Percentiles rank a stretch among this genome's conserved stretches.
phyloP scores from a whole-genome alignment of 306 rosid genomes.

The Quercus engelmannii region DNA sequence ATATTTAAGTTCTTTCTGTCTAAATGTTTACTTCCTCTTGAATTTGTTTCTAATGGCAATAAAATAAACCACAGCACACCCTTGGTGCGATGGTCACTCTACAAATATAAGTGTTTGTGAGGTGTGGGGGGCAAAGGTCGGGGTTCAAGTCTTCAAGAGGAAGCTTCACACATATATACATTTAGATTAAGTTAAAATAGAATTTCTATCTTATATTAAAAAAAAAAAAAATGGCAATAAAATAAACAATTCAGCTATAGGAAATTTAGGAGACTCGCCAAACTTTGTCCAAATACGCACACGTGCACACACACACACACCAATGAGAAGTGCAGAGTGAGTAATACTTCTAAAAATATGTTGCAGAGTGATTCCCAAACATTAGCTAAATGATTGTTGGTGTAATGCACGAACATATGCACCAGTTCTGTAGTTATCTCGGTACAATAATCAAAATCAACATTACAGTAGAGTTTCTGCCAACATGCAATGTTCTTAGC shows the following conservation, averaged over 20 bases:
- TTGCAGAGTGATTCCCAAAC: neutral
- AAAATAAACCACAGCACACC: too few species aligned
- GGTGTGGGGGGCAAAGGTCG: rapidly evolving
- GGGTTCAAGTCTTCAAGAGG: rapidly evolving
- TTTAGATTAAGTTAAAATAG: too few species aligned
- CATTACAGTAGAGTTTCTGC: neutral
- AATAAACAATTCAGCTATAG: neutral
- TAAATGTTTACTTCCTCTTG: neutral
- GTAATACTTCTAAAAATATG: neutral
- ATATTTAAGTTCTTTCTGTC: neutral
- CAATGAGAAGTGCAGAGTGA: neutral
- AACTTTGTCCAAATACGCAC: neutral
- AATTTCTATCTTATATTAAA: too few species aligned
- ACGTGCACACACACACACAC: neutral
- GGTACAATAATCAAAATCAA: neutral
- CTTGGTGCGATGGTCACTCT: too few species aligned
- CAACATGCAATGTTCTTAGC: neutral
- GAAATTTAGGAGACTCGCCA: neutral
- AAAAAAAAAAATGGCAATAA: neutral
- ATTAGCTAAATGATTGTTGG: neutral
- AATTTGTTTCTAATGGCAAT: neutral
- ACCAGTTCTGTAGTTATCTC: neutral
- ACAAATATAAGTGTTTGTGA: too few species aligned
- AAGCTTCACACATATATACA: too few species aligned
- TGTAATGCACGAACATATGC: neutral